A percentile compares a stretch with the other conserved stretches of the same genome.
Evolutionary conservation across 345 rosid species (phyloP).

Genomic region (Murraya paniculata): DNA sequence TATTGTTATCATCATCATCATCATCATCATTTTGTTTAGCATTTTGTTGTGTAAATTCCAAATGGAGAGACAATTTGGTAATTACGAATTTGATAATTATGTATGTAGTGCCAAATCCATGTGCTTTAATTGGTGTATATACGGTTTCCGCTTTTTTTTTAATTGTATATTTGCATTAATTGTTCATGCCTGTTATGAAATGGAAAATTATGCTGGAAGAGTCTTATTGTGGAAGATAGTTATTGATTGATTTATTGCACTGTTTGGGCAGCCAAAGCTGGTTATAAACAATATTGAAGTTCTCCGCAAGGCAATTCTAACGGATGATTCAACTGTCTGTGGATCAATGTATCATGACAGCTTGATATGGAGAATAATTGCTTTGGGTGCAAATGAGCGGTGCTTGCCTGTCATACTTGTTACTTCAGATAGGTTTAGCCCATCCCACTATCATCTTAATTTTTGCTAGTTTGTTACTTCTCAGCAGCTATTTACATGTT

Average conservation of each 20-base stretch:
- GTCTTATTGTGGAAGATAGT: not conserved
- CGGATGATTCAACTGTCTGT: constrained; percentile 55
- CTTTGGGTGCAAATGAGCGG: constrained; percentile 78
- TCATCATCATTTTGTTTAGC: not conserved
- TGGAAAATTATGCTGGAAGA: not conserved
- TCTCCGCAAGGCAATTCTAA: constrained; percentile 63
- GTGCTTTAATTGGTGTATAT: not conserved
- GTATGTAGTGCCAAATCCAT: not conserved
- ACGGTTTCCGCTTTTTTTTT: not conserved
- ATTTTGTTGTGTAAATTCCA: not conserved
- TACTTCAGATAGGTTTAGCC: constrained; percentile 80
- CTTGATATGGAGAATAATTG: constrained; percentile 84
- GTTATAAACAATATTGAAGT: constrained; percentile 90
- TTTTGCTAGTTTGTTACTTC: constrained; percentile 9
- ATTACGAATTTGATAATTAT: not conserved
- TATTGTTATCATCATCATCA: not conserved
- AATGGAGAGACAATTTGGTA: not conserved
- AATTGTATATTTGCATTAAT: not conserved
- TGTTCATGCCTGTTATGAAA: not conserved
- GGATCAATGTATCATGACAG: constrained; percentile 88
- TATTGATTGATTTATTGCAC: constrained; percentile 8
- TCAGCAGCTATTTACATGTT: not conserved
- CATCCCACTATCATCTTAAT: constrained; percentile 1
- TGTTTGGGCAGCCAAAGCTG: constrained; percentile 83
- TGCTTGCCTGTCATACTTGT: constrained; percentile 75